A percentile compares a stretch with the other conserved stretches of the same genome.
These are phyloP conservation scores for Avena atlantica DNA, from an alignment of 176 grass and related monocot species.

Conservation along the genomic window DNA sequence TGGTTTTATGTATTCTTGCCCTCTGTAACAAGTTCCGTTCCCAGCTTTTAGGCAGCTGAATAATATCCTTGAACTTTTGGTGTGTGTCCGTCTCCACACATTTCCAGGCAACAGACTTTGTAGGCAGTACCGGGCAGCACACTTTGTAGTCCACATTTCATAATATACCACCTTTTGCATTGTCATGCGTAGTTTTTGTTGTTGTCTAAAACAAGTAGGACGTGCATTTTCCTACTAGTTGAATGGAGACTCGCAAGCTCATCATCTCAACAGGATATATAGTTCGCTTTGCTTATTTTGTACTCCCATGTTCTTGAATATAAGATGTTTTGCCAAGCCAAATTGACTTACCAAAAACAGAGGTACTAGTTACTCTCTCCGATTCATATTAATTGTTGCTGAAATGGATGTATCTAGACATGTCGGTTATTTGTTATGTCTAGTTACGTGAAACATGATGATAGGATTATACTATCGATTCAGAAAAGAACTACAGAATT, in stretches of 20 bases:
- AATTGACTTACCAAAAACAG: background rate
- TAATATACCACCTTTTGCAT: conserved; percentile 2
- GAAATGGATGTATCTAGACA: no score
- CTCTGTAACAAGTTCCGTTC: conserved; percentile 16
- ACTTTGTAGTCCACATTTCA: conserved; percentile 27
- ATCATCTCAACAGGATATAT: background rate
- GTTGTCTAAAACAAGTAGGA: background rate
- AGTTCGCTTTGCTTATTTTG: no score
- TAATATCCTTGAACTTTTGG: conserved; percentile 44
- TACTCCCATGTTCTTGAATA: no score
- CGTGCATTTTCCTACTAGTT: background rate
- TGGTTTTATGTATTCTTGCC: conserved; percentile 41
- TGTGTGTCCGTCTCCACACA: background rate
- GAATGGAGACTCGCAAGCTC: background rate
- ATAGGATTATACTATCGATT: no score
- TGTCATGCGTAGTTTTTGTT: background rate
- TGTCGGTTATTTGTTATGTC: no score
- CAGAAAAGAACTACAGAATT: no score
- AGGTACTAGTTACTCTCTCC: background rate
- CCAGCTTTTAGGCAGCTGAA: conserved; percentile 45
- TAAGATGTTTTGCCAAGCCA: no score
- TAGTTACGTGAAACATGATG: no score
- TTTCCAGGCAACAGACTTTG: background rate
- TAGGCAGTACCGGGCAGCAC: background rate
- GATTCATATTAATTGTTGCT: no score